Evolutionary conservation across 1,284 basidiomycete species (phyloP), one percentile per base, ranked within the genome.

Genomic region (Ceratobasidium sp.): DNA sequence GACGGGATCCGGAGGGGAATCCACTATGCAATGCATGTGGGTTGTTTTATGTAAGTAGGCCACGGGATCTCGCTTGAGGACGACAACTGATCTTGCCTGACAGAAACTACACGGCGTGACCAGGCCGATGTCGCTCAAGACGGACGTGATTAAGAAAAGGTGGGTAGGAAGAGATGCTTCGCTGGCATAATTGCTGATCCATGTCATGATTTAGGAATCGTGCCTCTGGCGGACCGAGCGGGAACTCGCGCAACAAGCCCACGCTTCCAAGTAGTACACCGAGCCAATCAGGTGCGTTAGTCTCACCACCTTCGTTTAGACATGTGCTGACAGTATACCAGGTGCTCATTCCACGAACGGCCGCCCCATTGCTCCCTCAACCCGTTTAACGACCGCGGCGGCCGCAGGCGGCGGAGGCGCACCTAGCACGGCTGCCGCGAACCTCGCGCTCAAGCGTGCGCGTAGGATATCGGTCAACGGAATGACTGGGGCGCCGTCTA

Each of bases 91-190:
- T 67, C 79, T 79, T 79, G 29, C 14, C n/a, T 44, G 60, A 33
- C 81, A 95, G 92, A 98, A 98, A 90, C 85, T 98, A 59, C 96
- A 98, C 80, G 97, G 97, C 54, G 96, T 98, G 50, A 95, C 97
- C 19, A 89, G 97, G 72, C 96, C 96, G 7, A 84, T 98, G 77
- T 97, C 95, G 62, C 87, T 98, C 77, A 98, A 98, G 88, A 98
- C 96, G 29, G 96, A 98, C 82, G 93, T 98, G 56, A 98, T 98
- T 84, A 98, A 98, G 90, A 98, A 98, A 86, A 89, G 96, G 94
- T 95, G 79, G 66, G 88, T 84, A 33, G 27, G 4, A 8, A 7
- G 22, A 33, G 50, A 19, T 15, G 6, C 56, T 31, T 19, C 27
- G 11, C 11, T 4, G 31, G 19, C 5, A 36, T 15, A 5, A 22